Evolutionary conservation across 176 grass and related monocot genomes (phyloP).

Genomic region (Raddia guianensis): DNA sequence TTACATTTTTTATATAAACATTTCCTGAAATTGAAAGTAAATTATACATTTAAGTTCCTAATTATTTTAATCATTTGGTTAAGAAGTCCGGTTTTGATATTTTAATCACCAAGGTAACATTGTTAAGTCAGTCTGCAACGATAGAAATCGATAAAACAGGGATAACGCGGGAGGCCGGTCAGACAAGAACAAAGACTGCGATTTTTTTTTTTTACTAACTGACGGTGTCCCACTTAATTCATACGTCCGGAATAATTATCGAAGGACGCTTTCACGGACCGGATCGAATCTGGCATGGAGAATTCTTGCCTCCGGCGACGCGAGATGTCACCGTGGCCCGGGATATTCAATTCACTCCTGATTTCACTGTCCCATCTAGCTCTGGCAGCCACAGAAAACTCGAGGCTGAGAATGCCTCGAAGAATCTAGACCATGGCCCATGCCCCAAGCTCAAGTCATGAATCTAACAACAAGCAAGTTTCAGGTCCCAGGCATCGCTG

Average conservation of each 20-base stretch:
- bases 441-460: neutral
- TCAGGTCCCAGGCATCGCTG: neutral
- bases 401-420: constrained; percentile 16
- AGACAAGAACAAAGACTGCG: neutral
- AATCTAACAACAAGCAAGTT: neutral
- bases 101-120: too few relatives aligned
- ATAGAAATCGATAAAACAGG: neutral
- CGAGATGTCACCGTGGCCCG: neutral
- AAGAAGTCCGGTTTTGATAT: too few relatives aligned
- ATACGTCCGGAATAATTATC: too few relatives aligned
- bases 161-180: neutral
- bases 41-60: too few relatives aligned
- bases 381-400: neutral
- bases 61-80: too few relatives aligned
- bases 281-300: neutral
- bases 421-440: neutral
- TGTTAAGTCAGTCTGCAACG: neutral
- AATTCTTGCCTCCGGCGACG: neutral
- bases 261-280: neutral
- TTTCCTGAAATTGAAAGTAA: too few relatives aligned
- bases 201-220: too few relatives aligned
- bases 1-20: too few relatives aligned
- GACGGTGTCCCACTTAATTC: neutral
- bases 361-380: neutral
- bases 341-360: neutral